phyloP scores from a whole-genome alignment of 31 red algal species.

The Porphyra umbilicalis region DNA sequence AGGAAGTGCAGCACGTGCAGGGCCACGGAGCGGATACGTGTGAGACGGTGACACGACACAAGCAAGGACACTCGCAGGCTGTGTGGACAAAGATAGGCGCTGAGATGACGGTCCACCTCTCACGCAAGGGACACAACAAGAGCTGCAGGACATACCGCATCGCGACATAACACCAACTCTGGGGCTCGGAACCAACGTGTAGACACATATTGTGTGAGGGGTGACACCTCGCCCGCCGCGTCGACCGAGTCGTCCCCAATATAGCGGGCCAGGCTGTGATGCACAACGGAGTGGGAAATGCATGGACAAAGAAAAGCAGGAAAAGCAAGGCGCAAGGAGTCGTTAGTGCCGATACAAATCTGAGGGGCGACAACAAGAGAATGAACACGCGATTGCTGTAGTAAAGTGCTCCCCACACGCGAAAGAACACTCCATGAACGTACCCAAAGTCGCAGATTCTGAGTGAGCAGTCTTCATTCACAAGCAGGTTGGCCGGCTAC shows the following conservation, averaged over 20 bases:
- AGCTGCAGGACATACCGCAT: background rate
- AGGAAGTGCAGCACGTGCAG: conserved; percentile 8
- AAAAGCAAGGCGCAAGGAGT: background rate
- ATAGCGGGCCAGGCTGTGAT: conserved; percentile 6
- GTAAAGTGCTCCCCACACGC: no score
- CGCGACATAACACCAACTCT: conserved; percentile 50
- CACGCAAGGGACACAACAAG: background rate
- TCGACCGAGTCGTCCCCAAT: conserved; percentile 33
- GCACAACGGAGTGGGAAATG: background rate
- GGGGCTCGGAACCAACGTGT: conserved; percentile 99
- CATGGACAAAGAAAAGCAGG: background rate
- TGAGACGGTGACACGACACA: conserved; percentile 3
- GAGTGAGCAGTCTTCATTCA: conserved; percentile 80
- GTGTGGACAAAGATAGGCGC: conserved; percentile 10
- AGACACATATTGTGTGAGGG: conserved; percentile 88
- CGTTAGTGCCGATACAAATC: background rate
- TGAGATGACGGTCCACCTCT: no score
- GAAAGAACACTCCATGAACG: conserved; percentile 1
- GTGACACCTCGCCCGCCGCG: conserved; percentile 26
- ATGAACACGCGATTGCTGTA: background rate
- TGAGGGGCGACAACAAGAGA: background rate
- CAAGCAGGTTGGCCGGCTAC: conserved; percentile 88
- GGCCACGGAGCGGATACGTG: no score
- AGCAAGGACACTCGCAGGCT: conserved; percentile 8
- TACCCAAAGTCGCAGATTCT: conserved; percentile 88